phyloP scores from a whole-genome alignment of 1,139 yeast genomes.

The Yamadazyma triangularis region DNA sequence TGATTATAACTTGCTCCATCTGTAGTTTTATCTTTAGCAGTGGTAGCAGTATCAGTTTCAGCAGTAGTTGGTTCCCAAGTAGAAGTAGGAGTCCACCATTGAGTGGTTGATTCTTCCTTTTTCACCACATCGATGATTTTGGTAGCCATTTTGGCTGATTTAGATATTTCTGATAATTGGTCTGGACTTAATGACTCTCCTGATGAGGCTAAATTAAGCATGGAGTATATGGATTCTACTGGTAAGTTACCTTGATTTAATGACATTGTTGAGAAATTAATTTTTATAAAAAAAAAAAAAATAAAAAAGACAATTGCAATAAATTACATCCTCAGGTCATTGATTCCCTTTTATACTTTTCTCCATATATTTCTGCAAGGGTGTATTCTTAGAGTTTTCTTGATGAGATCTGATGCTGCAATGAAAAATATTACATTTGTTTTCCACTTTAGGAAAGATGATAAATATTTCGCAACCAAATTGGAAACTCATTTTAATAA shows the following conservation, averaged over 20 bases:
- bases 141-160: neutral
- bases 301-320: too few species aligned
- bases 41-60: slow-evolving; percentile 5
- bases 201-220: too few species aligned
- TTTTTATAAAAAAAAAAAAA: too few species aligned
- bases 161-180: too few species aligned
- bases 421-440: neutral
- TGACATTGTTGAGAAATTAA: too few species aligned
- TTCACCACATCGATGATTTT: neutral
- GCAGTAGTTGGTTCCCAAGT: slow-evolving; percentile 1
- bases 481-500: neutral
- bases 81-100: slow-evolving; percentile 7
- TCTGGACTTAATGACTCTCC: too few species aligned
- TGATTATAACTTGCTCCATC: slow-evolving; percentile 28
- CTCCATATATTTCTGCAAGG: neutral
- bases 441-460: neutral
- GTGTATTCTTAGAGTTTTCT: neutral
- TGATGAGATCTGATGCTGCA: neutral
- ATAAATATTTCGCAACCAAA: neutral
- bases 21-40: slow-evolving; percentile 6
- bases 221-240: too few species aligned
- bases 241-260: too few species aligned
- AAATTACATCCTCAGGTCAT: too few species aligned
- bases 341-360: too few species aligned
- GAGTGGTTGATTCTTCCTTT: slow-evolving; percentile 1